Conservation (phyloP, 192 early-diverging fungal genomes). For the Phycomyces blakesleeanus region DNA sequence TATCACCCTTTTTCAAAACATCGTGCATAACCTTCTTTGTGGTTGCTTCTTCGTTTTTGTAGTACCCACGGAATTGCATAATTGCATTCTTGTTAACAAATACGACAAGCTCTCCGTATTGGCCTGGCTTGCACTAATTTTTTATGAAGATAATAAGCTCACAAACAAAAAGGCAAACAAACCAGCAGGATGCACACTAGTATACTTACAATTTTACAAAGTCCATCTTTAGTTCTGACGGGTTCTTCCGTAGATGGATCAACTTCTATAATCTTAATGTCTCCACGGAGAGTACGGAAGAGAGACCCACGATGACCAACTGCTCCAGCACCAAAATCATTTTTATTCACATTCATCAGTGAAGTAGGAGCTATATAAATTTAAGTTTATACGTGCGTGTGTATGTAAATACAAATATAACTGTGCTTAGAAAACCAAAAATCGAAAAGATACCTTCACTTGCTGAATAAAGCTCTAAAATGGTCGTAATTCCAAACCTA, state of each 20-base stretch:
- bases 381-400: background rate
- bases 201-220: conserved; percentile 38
- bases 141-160: background rate
- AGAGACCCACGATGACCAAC: conserved; percentile 51
- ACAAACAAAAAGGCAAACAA: background rate
- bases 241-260: conserved; percentile 54
- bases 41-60: conserved; percentile 40
- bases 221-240: conserved; percentile 44
- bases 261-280: conserved; percentile 51
- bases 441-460: conserved; percentile 59
- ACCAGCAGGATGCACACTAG: too few relatives aligned
- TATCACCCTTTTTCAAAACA: conserved; percentile 52
- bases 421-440: too few relatives aligned
- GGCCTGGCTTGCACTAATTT: background rate
- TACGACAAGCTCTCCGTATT: too few relatives aligned
- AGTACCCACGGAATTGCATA: conserved; percentile 43
- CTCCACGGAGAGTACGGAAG: conserved; percentile 21
- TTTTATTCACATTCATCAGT: conserved; percentile 41
- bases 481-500: conserved; percentile 50
- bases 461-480: conserved; percentile 62
- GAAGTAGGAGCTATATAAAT: conserved; percentile 18
- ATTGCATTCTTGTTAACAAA: background rate
- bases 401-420: background rate
- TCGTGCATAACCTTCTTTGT: conserved; percentile 44
- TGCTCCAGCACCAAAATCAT: conserved; percentile 49